Evolutionary conservation across 2,329 filamentous ascomycete genomes (phyloP), one percentile per base, ranked within the genome.

Genomic region (Aspergillus sp.): DNA sequence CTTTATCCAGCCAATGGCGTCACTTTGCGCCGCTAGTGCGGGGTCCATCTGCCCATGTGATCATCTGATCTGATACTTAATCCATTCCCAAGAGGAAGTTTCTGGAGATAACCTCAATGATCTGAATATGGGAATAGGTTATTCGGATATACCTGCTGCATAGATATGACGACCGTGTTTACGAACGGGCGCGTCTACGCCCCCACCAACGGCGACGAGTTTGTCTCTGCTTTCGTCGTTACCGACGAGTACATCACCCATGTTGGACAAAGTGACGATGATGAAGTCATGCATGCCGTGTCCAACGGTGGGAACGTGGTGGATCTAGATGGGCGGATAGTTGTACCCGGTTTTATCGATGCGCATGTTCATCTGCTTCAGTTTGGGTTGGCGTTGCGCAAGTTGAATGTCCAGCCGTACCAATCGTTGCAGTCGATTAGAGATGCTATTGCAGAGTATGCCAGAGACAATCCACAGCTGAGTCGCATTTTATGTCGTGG

Each of bases 291-390:
- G 5, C 40, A 49, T 1, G 60, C 60, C 26, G 50, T 43, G 27
- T 43, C 42, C 29, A 38, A 46, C n/a, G 52, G 56, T 3, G 46
- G 59, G 9, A 41, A 46, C 41, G 29, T 55, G 10, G 34, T 58
- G 42, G 66, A 75, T 45, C 53, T 76, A 5, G 39, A 63, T 2
- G 54, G 61, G 10, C 59, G 56, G 7, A 57, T 70, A 30, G 60
- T 76, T 1, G 50, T 73, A 2, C 73, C 74, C 0, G 67, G 70
- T 4, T 77, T 76, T 48, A 69, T 76, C 34, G 74, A 77, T 49
- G 70, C 66, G 5, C 74, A 77, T 42, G 71, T 73, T 56, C 74
- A 77, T 48, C 65, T 77, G 27, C 53, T 76, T 4, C 61, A 73
- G 11, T 69, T 74, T n/a, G 72, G 72, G 0, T 62, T 70, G 12